phyloP scores from a whole-genome alignment of 306 rosid species.

The Canavalia gladiata region DNA sequence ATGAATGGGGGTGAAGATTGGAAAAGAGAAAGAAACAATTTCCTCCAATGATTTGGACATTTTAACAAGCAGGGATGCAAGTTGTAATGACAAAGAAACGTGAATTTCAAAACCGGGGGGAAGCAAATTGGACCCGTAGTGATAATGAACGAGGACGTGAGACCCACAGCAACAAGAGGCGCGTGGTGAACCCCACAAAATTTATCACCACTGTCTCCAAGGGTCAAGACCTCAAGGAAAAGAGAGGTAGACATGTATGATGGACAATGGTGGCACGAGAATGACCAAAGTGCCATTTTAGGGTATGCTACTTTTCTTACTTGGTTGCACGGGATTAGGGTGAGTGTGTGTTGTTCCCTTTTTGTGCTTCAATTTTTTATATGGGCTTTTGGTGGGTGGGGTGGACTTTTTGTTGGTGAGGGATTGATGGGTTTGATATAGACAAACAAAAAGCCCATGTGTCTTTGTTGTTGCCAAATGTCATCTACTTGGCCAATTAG shows the following conservation, averaged over 20 bases:
- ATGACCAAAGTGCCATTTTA: conserved; percentile 23
- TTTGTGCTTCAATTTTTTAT: conserved; percentile 15
- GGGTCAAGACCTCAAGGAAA: not conserved
- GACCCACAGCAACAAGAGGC: conserved; percentile 36
- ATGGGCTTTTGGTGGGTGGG: conserved; percentile 46
- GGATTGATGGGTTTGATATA: conserved; percentile 39
- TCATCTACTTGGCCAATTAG: conserved; percentile 43
- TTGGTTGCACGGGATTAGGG: conserved; percentile 51
- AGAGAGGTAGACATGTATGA: not conserved
- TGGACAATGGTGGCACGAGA: not conserved
- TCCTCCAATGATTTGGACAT: conserved; percentile 43
- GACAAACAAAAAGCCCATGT: conserved; percentile 54
- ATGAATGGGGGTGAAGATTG: not conserved
- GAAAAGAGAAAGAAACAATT: not conserved
- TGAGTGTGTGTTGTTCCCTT: conserved; percentile 37
- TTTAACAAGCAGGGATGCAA: conserved; percentile 32
- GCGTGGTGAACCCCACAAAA: conserved; percentile 43
- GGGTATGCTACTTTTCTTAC: not conserved
- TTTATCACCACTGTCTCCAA: conserved; percentile 31
- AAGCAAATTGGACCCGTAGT: conserved; percentile 33
- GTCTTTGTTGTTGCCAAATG: conserved; percentile 39
- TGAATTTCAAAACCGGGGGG: conserved; percentile 29
- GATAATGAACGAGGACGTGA: conserved; percentile 35
- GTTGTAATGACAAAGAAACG: conserved; percentile 39
- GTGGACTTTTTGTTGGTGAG: conserved; percentile 36